phyloP scores from a whole-genome alignment of 2,329 filamentous ascomycete species.

The Arthrobotrys entomopaga region DNA sequence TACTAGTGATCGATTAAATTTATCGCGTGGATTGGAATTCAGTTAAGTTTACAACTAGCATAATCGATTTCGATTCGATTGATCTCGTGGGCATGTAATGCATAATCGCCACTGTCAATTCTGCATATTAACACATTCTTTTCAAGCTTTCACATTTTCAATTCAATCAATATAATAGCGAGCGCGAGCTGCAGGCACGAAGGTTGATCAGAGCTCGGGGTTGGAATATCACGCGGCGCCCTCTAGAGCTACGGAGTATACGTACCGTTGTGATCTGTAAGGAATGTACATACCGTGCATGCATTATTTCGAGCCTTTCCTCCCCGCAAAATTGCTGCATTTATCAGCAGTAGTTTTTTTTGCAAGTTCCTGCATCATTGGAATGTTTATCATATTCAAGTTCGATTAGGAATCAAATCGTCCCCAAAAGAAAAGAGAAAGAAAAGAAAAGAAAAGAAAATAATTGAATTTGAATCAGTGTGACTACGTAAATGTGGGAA shows the following conservation, averaged over 20 bases:
- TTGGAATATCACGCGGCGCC: neutral
- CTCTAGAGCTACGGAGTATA: neutral
- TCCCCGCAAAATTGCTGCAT: too few relatives aligned
- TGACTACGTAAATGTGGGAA: neutral
- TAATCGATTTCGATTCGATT: neutral
- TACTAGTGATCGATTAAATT: too few relatives aligned
- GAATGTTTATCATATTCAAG: neutral
- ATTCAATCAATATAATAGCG: too few relatives aligned
- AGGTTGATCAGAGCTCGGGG: neutral
- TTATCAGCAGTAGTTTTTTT: too few relatives aligned
- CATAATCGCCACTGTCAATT: neutral
- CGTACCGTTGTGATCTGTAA: constrained; percentile 9
- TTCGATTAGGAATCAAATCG: neutral
- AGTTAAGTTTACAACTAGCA: constrained; percentile 4
- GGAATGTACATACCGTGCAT: neutral
- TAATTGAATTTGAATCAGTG: neutral
- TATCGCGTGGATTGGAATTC: too few relatives aligned
- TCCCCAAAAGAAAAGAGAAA: too few relatives aligned
- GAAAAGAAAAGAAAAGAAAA: constrained; percentile 3
- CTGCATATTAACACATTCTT: neutral
- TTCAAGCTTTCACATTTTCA: too few relatives aligned
- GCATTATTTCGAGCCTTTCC: neutral
- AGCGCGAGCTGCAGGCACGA: neutral
- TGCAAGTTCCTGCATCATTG: constrained; percentile 1
- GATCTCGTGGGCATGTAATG: constrained; percentile 10